Evolutionary conservation across 257 asterid genomes (phyloP).

Genomic region (Mentha longifolia): DNA sequence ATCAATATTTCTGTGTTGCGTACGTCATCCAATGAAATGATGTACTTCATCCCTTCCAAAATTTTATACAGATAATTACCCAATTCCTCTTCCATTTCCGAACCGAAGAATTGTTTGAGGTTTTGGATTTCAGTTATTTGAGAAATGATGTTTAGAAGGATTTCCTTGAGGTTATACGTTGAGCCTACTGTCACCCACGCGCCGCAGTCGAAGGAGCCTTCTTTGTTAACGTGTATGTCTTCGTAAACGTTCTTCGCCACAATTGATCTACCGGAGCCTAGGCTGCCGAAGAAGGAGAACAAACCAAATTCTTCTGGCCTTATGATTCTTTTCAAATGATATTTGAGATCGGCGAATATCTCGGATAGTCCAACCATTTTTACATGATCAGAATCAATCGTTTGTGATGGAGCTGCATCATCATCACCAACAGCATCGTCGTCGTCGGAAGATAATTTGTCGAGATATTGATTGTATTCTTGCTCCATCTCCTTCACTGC

Average conservation of each 20-base stretch:
- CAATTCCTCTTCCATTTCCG: not conserved
- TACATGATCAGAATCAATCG: not conserved
- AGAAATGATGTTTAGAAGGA: conserved; percentile 4
- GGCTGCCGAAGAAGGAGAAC: too few relatives aligned
- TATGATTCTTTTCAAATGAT: not conserved
- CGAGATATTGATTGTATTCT: too few relatives aligned
- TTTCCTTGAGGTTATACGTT: not conserved
- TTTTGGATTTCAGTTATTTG: not conserved
- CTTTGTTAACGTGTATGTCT: too few relatives aligned
- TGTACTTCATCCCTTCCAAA: not conserved
- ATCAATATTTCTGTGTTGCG: not conserved
- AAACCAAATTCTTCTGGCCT: conserved; percentile 9
- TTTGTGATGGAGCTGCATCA: not conserved
- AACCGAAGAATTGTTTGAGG: not conserved
- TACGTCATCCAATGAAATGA: conserved; percentile 28
- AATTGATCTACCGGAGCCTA: too few relatives aligned
- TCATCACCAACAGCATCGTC: too few relatives aligned
- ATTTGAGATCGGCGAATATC: not conserved
- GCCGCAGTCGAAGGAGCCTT: too few relatives aligned
- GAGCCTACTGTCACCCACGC: too few relatives aligned
- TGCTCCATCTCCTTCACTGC: too few relatives aligned
- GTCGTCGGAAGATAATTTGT: too few relatives aligned
- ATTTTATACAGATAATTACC: too few relatives aligned
- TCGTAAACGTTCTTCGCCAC: too few relatives aligned
- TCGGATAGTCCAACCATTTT: conserved; percentile 20